These are phyloP conservation scores for Penstemon eatonii DNA, from an alignment of 257 asterid genomes.

Conservation along the genomic window DNA sequence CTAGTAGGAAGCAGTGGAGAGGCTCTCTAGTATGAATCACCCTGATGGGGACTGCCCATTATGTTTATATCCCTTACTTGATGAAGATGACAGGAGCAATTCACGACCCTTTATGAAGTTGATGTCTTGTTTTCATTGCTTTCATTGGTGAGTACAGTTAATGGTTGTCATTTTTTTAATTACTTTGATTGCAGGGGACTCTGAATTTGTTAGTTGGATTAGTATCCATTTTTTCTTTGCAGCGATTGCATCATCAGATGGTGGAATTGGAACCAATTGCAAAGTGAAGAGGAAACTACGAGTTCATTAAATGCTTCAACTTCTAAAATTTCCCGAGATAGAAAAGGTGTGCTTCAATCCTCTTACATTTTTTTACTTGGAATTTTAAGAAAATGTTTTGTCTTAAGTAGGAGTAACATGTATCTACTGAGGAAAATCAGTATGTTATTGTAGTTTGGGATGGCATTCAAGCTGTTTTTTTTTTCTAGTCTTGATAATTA, in stretches of 20 bases:
- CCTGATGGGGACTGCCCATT: constrained; percentile 94
- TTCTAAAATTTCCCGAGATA: constrained; percentile 38
- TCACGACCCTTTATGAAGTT: constrained; percentile 81
- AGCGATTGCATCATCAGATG: constrained; percentile 86
- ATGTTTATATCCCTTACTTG: constrained; percentile 78
- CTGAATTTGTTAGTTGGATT: constrained; percentile 15
- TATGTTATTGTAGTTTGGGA: not conserved
- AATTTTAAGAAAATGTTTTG: constrained; percentile 2
- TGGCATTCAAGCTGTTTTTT: constrained; percentile 5
- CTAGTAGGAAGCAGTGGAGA: constrained; percentile 89
- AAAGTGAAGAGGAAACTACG: constrained; percentile 43
- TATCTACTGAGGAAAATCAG: not conserved
- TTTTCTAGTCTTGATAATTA: not conserved
- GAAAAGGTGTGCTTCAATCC: constrained; percentile 45
- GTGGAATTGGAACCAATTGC: constrained; percentile 72
- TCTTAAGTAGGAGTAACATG: not conserved
- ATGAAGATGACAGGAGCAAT: constrained; percentile 51
- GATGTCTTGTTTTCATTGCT: constrained; percentile 98
- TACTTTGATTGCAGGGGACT: constrained; percentile 11
- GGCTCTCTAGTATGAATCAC: constrained; percentile 86
- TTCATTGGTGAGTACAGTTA: constrained; percentile 67
- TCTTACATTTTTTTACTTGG: not conserved
- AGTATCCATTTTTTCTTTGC: constrained; percentile 28
- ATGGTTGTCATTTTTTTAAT: constrained; percentile 10
- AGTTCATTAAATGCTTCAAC: constrained; percentile 40